Conservation (phyloP, 768 basidiomycete species). For the Leccinellum rugosiceps region DNA sequence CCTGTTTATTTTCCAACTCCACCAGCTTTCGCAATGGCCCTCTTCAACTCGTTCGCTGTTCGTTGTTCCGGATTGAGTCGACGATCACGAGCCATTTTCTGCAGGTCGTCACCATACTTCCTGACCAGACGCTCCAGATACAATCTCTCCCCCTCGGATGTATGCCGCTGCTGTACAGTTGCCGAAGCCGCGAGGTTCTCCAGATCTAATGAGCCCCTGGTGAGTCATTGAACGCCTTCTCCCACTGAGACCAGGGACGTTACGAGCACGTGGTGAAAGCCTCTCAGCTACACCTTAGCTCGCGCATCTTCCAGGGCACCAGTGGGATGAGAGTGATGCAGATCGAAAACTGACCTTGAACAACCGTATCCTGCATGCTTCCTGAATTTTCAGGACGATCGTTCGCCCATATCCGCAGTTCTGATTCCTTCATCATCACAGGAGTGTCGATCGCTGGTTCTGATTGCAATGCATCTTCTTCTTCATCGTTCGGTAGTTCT, state of each 20-base stretch:
- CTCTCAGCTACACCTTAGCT: background rate
- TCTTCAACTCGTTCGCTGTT: slow-evolving; percentile 72
- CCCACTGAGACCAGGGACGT: background rate
- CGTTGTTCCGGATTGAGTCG: slow-evolving; percentile 81
- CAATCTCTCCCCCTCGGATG: slow-evolving; percentile 64
- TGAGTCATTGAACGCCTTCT: slow-evolving; percentile 9
- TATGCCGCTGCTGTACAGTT: slow-evolving; percentile 50
- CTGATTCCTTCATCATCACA: slow-evolving; percentile 8
- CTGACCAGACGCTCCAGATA: slow-evolving; percentile 65
- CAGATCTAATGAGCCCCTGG: slow-evolving; percentile 45
- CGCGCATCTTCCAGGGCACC: background rate
- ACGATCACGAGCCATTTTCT: slow-evolving; percentile 75
- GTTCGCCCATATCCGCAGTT: slow-evolving; percentile 18
- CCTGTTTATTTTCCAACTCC: slow-evolving; percentile 28
- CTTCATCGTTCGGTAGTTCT: slow-evolving; percentile 56
- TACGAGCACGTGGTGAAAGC: slow-evolving; percentile 1
- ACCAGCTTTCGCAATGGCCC: slow-evolving; percentile 59
- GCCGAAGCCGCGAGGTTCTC: slow-evolving; percentile 56
- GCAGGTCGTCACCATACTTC: slow-evolving; percentile 69
- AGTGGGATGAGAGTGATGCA: background rate
- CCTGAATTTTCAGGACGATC: slow-evolving; percentile 1
- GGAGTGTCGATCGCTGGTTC: slow-evolving; percentile 43
- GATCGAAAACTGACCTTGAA: slow-evolving; percentile 35
- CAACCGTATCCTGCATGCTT: background rate
- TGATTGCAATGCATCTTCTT: slow-evolving; percentile 22